Evolutionary conservation across 257 asterid genomes (phyloP).

Genomic region (Scutellaria minor): DNA sequence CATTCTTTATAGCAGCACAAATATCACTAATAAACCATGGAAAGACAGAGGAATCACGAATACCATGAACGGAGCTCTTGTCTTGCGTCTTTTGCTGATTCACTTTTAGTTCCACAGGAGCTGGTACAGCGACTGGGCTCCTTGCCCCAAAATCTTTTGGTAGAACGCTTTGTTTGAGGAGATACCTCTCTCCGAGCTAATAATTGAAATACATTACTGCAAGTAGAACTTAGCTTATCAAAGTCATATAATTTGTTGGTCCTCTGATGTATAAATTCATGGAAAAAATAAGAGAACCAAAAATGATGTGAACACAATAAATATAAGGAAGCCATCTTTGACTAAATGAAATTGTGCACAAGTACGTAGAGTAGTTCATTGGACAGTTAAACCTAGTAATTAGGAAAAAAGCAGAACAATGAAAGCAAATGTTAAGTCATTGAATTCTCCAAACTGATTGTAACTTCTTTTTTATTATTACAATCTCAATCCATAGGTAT

Average conservation of each 20-base stretch:
- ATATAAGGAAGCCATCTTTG: slow-evolving; percentile 2
- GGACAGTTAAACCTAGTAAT: slow-evolving; percentile 19
- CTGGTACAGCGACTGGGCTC: slow-evolving; percentile 46
- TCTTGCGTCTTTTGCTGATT: slow-evolving; percentile 65
- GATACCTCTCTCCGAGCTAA: slow-evolving; percentile 81
- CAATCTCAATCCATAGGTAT: neutral
- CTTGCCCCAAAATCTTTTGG: slow-evolving; percentile 70
- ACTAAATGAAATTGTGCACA: neutral
- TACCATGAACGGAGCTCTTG: slow-evolving; percentile 88
- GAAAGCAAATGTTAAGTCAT: neutral
- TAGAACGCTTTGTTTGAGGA: slow-evolving; percentile 63
- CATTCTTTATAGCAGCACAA: neutral
- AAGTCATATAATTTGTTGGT: neutral
- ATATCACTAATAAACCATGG: neutral
- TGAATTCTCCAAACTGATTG: neutral
- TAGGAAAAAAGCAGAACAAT: neutral
- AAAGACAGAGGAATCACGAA: slow-evolving; percentile 16
- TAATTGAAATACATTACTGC: slow-evolving; percentile 67
- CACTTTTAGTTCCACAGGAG: slow-evolving; percentile 49
- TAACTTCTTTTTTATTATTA: neutral
- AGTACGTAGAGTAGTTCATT: slow-evolving; percentile 17
- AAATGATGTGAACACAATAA: neutral
- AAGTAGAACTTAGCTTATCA: slow-evolving; percentile 38
- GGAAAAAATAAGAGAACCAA: slow-evolving; percentile 15
- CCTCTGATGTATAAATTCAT: neutral